Conservation (phyloP, 2,329 filamentous ascomycete species). For the Aschersonia sp. region DNA sequence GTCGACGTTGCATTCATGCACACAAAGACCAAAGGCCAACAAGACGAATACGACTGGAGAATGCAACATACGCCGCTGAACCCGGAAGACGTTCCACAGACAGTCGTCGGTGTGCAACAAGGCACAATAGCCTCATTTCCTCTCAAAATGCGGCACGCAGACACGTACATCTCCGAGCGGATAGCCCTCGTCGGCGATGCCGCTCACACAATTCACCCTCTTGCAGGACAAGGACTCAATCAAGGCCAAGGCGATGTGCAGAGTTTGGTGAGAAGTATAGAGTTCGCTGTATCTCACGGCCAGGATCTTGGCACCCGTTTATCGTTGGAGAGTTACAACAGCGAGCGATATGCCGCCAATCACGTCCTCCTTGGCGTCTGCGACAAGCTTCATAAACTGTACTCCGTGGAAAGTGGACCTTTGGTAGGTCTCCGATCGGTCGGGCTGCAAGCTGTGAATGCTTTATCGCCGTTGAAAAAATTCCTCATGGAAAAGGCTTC, state of each 20-base stretch:
- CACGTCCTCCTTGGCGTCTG: constrained; percentile 64
- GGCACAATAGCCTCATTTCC: constrained; percentile 81
- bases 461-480: constrained; percentile 59
- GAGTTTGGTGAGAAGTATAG: constrained; percentile 60
- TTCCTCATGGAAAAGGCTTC: constrained; percentile 71
- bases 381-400: constrained; percentile 88
- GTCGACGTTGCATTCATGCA: constrained; percentile 79
- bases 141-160: constrained; percentile 81
- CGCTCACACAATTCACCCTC: constrained; percentile 86
- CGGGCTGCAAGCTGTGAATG: constrained; percentile 64
- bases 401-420: constrained; percentile 66
- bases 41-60: constrained; percentile 76
- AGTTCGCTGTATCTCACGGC: constrained; percentile 64
- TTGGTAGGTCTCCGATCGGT: constrained; percentile 67
- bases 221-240: constrained; percentile 90
- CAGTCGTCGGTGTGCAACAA: constrained; percentile 57
- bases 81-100: constrained; percentile 44
- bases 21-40: constrained; percentile 40
- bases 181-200: constrained; percentile 87
- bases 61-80: constrained; percentile 51
- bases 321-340: constrained; percentile 67
- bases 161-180: constrained; percentile 83
- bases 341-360: constrained; percentile 72
- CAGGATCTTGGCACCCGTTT: constrained; percentile 73
- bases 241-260: constrained; percentile 83